Conservation (phyloP, 2,329 filamentous ascomycete genomes). For the Fusarium anguioides region DNA sequence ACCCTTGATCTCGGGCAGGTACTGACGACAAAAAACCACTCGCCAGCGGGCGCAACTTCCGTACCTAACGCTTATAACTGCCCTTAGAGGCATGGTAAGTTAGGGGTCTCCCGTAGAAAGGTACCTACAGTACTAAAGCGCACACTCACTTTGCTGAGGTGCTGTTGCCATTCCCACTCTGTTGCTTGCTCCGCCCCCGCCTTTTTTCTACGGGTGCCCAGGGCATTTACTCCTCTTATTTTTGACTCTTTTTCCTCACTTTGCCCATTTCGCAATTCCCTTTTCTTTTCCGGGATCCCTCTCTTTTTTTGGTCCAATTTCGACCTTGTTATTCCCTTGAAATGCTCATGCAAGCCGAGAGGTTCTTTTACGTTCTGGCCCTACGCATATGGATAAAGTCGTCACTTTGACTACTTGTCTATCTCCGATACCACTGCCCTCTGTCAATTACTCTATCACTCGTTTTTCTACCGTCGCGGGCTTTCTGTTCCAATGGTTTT, state of each 20-base stretch:
- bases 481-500: conserved; percentile 4
- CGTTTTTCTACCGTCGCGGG: conserved; percentile 1
- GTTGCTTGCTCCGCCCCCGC: conserved; percentile 43
- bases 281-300: conserved; percentile 45
- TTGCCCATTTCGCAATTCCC: conserved; percentile 40
- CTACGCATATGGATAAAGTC: neutral
- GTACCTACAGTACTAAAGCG: conserved; percentile 11
- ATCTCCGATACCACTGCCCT: neutral
- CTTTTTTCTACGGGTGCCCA: conserved; percentile 39
- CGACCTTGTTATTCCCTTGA: conserved; percentile 38
- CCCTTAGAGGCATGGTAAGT: conserved; percentile 38
- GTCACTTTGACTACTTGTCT: neutral
- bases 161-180: conserved; percentile 17
- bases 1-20: conserved; percentile 21
- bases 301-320: conserved; percentile 4
- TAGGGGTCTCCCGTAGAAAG: conserved; percentile 23
- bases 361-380: conserved; percentile 3
- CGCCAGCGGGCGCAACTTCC: conserved; percentile 24
- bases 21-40: conserved; percentile 27
- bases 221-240: conserved; percentile 26
- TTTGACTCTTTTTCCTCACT: conserved; percentile 35
- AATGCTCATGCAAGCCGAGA: neutral
- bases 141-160: conserved; percentile 4
- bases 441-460: neutral
- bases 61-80: conserved; percentile 34